These are phyloP conservation scores for Ephemerocybe angulata DNA, from an alignment of 768 basidiomycete genomes.

Conservation along the genomic window DNA sequence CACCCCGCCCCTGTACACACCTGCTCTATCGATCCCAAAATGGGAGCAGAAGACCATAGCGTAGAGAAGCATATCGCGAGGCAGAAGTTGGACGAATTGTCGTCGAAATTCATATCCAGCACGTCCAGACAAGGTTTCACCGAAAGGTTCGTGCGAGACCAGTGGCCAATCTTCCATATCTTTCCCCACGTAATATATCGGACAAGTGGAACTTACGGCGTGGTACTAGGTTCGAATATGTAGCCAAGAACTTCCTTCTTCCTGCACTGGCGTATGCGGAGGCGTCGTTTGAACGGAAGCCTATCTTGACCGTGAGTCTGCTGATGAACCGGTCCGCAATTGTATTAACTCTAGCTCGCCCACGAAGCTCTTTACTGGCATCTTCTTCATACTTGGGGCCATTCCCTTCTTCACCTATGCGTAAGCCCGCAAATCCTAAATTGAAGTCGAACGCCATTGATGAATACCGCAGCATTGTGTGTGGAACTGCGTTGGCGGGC, in stretches of 20 bases:
- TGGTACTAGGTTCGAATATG: not conserved
- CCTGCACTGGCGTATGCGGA: not conserved
- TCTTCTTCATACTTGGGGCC: not conserved
- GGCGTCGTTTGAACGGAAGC: constrained; percentile 3
- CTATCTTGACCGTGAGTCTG: constrained; percentile 1
- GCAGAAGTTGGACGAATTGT: not conserved
- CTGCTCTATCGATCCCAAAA: not conserved
- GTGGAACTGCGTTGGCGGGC: not conserved
- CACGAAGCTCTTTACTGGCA: not conserved
- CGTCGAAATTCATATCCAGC: constrained; percentile 1
- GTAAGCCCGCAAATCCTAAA: not conserved
- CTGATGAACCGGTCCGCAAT: not conserved
- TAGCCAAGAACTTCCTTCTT: not conserved
- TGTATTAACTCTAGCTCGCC: not conserved
- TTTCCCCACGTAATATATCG: too few relatives aligned
- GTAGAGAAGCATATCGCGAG: not conserved
- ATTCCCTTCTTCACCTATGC: constrained; percentile 2
- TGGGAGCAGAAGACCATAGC: not conserved
- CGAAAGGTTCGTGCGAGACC: not conserved
- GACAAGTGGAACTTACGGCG: not conserved
- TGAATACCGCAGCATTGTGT: not conserved
- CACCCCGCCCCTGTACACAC: not conserved
- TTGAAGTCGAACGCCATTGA: not conserved
- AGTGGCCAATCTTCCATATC: too few relatives aligned
- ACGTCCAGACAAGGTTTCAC: not conserved